phyloP scores from a whole-genome alignment of 805 yeast species.

The Middelhovenomyces tepae region DNA sequence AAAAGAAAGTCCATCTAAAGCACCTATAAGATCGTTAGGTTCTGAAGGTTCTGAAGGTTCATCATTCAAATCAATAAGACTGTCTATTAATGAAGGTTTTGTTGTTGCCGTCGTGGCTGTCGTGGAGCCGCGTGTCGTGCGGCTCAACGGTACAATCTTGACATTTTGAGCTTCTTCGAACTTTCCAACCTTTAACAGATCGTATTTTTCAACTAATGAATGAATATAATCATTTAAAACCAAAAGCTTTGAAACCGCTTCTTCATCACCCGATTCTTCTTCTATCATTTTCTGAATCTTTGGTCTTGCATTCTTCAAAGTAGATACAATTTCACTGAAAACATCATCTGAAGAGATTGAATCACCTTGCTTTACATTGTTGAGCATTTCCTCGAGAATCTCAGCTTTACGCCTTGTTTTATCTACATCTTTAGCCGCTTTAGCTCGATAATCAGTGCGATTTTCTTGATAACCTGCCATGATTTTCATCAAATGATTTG shows the following conservation, averaged over 20 bases:
- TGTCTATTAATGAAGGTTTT: conserved; percentile 34
- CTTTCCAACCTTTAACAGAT: conserved; percentile 57
- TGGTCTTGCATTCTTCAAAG: conserved; percentile 79
- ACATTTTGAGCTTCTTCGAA: conserved; percentile 42
- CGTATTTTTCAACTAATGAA: conserved; percentile 57
- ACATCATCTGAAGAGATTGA: conserved; percentile 54
- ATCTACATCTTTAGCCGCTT: conserved; percentile 75
- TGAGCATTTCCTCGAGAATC: conserved; percentile 77
- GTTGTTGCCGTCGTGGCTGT: conserved; percentile 27
- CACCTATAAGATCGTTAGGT: conserved; percentile 55
- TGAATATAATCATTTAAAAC: conserved; percentile 69
- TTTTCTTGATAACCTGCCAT: conserved; percentile 96
- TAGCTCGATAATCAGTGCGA: conserved; percentile 61
- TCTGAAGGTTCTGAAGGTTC: conserved; percentile 29
- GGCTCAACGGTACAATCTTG: conserved; percentile 29
- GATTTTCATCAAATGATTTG: conserved; percentile 91
- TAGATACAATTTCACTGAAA: conserved; percentile 61
- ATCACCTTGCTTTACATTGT: conserved; percentile 29
- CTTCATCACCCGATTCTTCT: conserved; percentile 65
- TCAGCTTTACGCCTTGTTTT: conserved; percentile 80
- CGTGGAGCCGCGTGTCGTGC: conserved; percentile 13
- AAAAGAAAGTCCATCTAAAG: conserved; percentile 59
- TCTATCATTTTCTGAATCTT: conserved; percentile 74
- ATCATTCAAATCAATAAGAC: conserved; percentile 71
- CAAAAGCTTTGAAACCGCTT: conserved; percentile 54